These are phyloP conservation scores for Acacia concinna DNA, from an alignment of 331 rosid genomes.

Conservation along the genomic window DNA sequence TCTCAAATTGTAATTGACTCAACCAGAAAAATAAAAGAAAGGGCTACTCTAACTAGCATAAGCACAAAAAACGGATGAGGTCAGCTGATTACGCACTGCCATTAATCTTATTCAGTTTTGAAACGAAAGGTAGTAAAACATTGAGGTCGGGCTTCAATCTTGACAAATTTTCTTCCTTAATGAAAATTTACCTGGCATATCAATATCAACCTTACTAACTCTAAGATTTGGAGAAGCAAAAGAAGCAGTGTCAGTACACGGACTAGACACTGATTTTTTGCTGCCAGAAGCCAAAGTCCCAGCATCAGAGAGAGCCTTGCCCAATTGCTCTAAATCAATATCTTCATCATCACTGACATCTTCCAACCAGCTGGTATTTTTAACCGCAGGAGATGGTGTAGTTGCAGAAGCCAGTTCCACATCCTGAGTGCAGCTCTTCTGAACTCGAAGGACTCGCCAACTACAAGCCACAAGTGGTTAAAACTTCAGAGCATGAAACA, in stretches of 20 bases:
- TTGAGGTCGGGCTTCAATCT: background rate
- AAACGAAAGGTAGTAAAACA: background rate
- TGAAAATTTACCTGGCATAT: constrained; percentile 52
- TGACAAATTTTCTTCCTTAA: background rate
- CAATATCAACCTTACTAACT: constrained; percentile 32
- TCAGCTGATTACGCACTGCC: background rate
- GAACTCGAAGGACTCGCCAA: constrained; percentile 81
- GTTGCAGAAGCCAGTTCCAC: constrained; percentile 26
- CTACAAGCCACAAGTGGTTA: constrained; percentile 26
- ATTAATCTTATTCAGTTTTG: background rate
- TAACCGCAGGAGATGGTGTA: constrained; percentile 29
- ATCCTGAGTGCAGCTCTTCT: constrained; percentile 41
- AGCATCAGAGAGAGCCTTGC: constrained; percentile 57
- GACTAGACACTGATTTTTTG: constrained; percentile 34
- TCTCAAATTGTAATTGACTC: background rate
- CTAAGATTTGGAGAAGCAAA: constrained; percentile 31
- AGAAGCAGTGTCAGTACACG: constrained; percentile 13
- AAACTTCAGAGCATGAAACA: constrained; percentile 4
- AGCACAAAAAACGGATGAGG: background rate
- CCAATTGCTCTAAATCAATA: constrained; percentile 62
- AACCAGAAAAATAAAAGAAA: background rate
- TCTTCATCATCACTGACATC: constrained; percentile 40
- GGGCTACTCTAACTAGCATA: background rate
- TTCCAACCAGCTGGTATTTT: constrained; percentile 33
- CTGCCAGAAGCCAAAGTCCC: constrained; percentile 51